A percentile compares a stretch with the other conserved stretches of the same genome.
Evolutionary conservation across 2,329 filamentous ascomycete species (phyloP).

Genomic region (Colletotrichum cuscutae): DNA sequence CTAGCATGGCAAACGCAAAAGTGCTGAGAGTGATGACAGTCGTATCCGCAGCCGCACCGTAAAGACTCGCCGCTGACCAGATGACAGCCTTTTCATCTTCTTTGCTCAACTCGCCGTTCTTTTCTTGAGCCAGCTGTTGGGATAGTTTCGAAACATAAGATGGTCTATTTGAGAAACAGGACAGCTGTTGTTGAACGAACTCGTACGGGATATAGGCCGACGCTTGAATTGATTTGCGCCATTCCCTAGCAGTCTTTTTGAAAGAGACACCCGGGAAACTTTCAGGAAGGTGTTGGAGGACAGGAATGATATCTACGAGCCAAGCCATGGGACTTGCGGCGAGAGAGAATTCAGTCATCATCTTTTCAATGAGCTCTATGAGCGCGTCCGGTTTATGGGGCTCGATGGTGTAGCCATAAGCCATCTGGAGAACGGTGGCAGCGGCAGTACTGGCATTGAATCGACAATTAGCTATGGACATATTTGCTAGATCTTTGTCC

Average conservation of each 20-base stretch:
- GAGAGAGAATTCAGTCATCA: conserved; percentile 42
- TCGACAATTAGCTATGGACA: neutral
- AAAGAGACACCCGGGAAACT: conserved; percentile 44
- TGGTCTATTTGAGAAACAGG: conserved; percentile 18
- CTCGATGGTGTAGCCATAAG: conserved; percentile 41
- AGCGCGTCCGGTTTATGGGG: conserved; percentile 43
- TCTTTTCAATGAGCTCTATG: conserved; percentile 42
- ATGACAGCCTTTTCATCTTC: conserved; percentile 40
- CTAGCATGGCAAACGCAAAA: conserved; percentile 40
- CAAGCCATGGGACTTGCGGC: conserved; percentile 44
- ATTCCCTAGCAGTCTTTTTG: conserved; percentile 42
- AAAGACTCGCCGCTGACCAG: conserved; percentile 40
- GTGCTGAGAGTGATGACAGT: conserved; percentile 39
- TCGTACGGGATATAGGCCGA: conserved; percentile 42
- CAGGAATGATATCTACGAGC: conserved; percentile 46
- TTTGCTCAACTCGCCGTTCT: conserved; percentile 11
- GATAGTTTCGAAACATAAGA: conserved; percentile 44
- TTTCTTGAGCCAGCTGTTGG: conserved; percentile 23
- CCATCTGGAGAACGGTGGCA: conserved; percentile 21
- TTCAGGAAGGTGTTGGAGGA: conserved; percentile 43
- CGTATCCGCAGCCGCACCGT: conserved; percentile 44
- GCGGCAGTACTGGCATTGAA: conserved; percentile 1
- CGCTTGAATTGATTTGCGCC: conserved; percentile 36
- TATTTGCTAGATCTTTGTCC: neutral
- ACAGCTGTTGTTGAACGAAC: conserved; percentile 44